Percentiles rank a stretch among this genome's conserved stretches.
phyloP scores from a whole-genome alignment of 805 yeast species.

The Pichia nakasei region DNA sequence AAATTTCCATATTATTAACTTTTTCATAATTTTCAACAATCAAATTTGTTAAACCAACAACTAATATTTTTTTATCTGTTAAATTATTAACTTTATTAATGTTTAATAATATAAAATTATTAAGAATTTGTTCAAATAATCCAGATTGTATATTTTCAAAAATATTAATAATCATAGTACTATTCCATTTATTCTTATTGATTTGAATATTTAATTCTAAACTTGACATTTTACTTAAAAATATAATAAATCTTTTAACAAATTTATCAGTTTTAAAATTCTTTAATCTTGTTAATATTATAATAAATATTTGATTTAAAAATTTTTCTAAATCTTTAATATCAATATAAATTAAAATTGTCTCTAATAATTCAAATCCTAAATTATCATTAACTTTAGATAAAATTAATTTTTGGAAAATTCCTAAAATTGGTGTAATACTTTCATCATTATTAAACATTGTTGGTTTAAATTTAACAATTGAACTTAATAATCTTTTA shows the following conservation, averaged over 20 bases:
- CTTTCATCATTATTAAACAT: slow-evolving; percentile 31
- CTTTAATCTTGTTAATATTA: slow-evolving; percentile 74
- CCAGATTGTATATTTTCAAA: slow-evolving; percentile 67
- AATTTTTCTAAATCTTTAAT: slow-evolving; percentile 40
- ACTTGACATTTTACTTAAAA: slow-evolving; percentile 34
- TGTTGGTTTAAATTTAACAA: slow-evolving; percentile 41
- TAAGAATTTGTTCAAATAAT: slow-evolving; percentile 42
- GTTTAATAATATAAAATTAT: slow-evolving; percentile 43
- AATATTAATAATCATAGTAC: slow-evolving; percentile 47
- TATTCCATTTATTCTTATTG: slow-evolving; percentile 19
- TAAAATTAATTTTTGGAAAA: slow-evolving; percentile 88
- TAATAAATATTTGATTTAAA: slow-evolving; percentile 62
- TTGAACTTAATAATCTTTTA: slow-evolving; percentile 65
- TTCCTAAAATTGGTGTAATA: slow-evolving; percentile 81
- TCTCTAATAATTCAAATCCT: slow-evolving; percentile 80
- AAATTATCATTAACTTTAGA: slow-evolving; percentile 71
- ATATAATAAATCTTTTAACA: slow-evolving; percentile 59
- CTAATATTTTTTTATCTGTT: slow-evolving; percentile 37
- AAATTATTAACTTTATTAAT: slow-evolving; percentile 33
- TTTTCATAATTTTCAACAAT: slow-evolving; percentile 32
- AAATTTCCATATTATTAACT: slow-evolving; percentile 32
- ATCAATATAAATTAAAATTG: slow-evolving; percentile 53
- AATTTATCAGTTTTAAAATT: slow-evolving; percentile 75
- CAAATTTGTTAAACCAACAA: slow-evolving; percentile 40
- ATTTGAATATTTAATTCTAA: slow-evolving; percentile 24